Evolutionary conservation across 1,284 basidiomycete species (phyloP), one percentile per base, ranked within the genome.

Genomic region (Leccinum fallax): DNA sequence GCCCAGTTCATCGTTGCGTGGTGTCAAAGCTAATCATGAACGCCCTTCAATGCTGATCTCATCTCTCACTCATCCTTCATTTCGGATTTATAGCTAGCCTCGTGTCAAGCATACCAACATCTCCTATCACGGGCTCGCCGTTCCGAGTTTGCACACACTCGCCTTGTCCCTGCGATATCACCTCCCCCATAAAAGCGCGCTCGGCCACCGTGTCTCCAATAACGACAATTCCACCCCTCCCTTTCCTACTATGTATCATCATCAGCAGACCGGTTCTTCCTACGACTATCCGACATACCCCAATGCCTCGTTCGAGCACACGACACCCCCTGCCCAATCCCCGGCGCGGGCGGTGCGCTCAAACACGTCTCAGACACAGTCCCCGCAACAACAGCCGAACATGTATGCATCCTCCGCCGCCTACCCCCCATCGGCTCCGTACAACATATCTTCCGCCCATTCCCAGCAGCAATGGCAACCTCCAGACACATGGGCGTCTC

Each of bases 261-360:
- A 79, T 62, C 77, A 78, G 63, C 73, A 79, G 65, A 74, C 77
- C 61, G 73, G 77, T 67, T 72, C 74, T 62, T 75, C 72, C 46
- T 88, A 89, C 72, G 81, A 83, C 63, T 85, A 85, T 67, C 61
- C 80, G 40, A 69, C 77, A 43, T 84, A 83, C 65, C 74, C 79
- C 8, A 68, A 76, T 19, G 67, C 77, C 11, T 68, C 78, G n/a
- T 82, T 78, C 64, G 78, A 80, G 53, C 65, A 74, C 65, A 56
- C 69, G 59, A 66, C 80, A 71, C 68, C 72, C 74, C 66, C 76
- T 75, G 61, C 71, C 67, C 76, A 74, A 62, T 69, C 77, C 5
- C 43, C 43, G 63, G 70, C 60, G 65, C 74, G 77, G 55, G 57
- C 74, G 40, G 70, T 75, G 65, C 71, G 77, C 65, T 66, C 78